phyloP scores from a whole-genome alignment of 2,329 filamentous ascomycete genomes.

The Fusarium humuli region DNA sequence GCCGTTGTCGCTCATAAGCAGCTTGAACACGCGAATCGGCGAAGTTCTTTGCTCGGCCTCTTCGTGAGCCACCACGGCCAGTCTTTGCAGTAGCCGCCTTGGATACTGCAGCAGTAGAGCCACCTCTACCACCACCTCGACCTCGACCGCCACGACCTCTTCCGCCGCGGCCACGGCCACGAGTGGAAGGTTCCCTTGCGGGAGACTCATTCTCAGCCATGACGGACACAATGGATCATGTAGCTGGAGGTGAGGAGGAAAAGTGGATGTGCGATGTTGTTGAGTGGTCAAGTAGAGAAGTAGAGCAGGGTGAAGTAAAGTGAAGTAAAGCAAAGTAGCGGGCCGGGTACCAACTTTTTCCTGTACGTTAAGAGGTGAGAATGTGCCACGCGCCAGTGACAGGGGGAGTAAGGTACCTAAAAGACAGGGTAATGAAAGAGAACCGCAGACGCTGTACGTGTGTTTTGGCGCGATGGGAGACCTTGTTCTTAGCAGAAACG shows the following conservation, averaged over 20 bases:
- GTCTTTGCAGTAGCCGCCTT: conserved; percentile 53
- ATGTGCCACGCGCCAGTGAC: conserved; percentile 41
- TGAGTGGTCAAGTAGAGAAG: no score
- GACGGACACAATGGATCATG: conserved; percentile 49
- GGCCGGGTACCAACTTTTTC: conserved; percentile 39
- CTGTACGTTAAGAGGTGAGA: conserved; percentile 37
- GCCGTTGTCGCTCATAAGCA: conserved; percentile 71
- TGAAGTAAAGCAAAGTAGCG: conserved; percentile 36
- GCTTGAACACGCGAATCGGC: conserved; percentile 66
- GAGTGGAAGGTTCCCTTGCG: conserved; percentile 52
- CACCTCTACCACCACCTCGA: conserved; percentile 48
- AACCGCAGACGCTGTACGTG: conserved; percentile 27
- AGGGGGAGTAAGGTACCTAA: conserved; percentile 28
- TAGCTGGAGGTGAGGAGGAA: conserved; percentile 37
- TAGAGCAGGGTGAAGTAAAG: conserved; percentile 15
- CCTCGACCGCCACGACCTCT: conserved; percentile 49
- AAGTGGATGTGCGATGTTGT: conserved; percentile 9
- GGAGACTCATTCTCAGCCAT: conserved; percentile 56
- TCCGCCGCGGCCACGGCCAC: conserved; percentile 53
- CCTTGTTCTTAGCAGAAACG: conserved; percentile 22
- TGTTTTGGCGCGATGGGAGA: conserved; percentile 35
- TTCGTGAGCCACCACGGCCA: conserved; percentile 55
- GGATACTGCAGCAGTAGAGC: conserved; percentile 49
- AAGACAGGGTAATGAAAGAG: conserved; percentile 25
- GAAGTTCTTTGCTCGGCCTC: conserved; percentile 68